A percentile compares a stretch with the other conserved stretches of the same genome.
Evolutionary conservation across 2,329 filamentous ascomycete species (phyloP).

Genomic region (Penicillium rolfsii): DNA sequence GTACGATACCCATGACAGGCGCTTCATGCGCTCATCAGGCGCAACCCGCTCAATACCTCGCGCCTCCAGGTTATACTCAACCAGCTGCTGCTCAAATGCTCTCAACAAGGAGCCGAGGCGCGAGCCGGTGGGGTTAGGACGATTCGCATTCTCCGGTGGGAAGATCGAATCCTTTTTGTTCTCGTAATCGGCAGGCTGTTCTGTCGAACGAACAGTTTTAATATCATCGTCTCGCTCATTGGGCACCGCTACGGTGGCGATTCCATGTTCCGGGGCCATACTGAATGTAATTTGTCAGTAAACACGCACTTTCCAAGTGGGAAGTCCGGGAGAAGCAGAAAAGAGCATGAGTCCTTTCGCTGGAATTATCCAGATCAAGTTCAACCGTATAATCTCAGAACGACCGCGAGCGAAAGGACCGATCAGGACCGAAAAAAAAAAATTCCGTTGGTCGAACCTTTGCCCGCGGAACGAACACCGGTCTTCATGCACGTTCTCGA

Average conservation of each 20-base stretch:
- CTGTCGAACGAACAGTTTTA: slow-evolving; percentile 14
- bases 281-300: slow-evolving; percentile 33
- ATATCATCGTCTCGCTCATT: slow-evolving; percentile 28
- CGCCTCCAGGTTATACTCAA: slow-evolving; percentile 57
- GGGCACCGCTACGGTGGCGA: slow-evolving; percentile 33
- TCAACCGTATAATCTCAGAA: slow-evolving; percentile 52
- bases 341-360: slow-evolving; percentile 50
- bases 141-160: slow-evolving; percentile 17
- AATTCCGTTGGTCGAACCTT: neutral
- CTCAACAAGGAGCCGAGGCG: slow-evolving; percentile 37
- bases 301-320: neutral
- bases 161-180: slow-evolving; percentile 25
- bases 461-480: slow-evolving; percentile 42
- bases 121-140: slow-evolving; percentile 25
- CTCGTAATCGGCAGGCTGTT: slow-evolving; percentile 16
- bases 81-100: slow-evolving; percentile 45
- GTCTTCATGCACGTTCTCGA: slow-evolving; percentile 46
- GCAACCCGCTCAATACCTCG: slow-evolving; percentile 64
- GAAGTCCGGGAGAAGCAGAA: slow-evolving; percentile 24
- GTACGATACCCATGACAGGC: slow-evolving; percentile 56
- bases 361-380: slow-evolving; percentile 52
- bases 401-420: slow-evolving; percentile 24
- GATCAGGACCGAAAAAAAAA: slow-evolving; percentile 2
- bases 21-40: slow-evolving; percentile 57
- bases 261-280: slow-evolving; percentile 38